Base-by-base conservation (phyloP, 1,139 yeast genomes). In the Pichia sp. region DNA sequence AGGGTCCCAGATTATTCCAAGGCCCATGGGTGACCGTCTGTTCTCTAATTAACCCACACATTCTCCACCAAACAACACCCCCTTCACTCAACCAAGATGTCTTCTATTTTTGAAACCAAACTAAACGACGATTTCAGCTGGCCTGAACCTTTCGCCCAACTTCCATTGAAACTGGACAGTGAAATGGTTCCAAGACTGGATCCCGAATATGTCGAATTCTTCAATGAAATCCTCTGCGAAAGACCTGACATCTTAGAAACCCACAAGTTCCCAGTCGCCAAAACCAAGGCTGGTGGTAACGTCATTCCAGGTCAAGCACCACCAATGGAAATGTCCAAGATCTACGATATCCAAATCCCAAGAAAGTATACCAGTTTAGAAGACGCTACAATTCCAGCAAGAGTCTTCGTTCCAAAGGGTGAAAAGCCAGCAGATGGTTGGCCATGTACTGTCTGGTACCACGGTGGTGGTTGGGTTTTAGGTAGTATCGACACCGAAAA, bases 401-500 rank as follows among this genome's bases (percentile, higher is more conserved):
- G 67, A 39, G 55, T 65, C 5, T 65, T 63, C 47, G 58, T 54
- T 36, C 67, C 67, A 17, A 51, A 49, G 17, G 53, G 53, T 20
- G 50, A 48, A 24, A 55, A 15, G 8, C 40, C 40, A 12, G 20
- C 18, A 21, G 18, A 14, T 4, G 78, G 78, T 1, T 72, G 74
- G 70, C 79, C 80, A 2, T 63, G 71, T 33, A 65, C 69, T 32
- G 55, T 74, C 12, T 74, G 76, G 75, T 73, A 61, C 59, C 80
- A 75, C 53, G 79, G 79, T 15, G 60, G 61, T 34, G 73, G 73
- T 6, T 73, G 77, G 75, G 75, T 70, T 1, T 62, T 75, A n/a
- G 79, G 79, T 3, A 63, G 65, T 42, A 70, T 75, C 40, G 58
- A 51, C 45, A 71, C 79, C 5, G 79, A 75, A 48, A 73, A 75